phyloP scores from a whole-genome alignment of 371 early-diverging fungal genomes.

The Mucor velutinosus region DNA sequence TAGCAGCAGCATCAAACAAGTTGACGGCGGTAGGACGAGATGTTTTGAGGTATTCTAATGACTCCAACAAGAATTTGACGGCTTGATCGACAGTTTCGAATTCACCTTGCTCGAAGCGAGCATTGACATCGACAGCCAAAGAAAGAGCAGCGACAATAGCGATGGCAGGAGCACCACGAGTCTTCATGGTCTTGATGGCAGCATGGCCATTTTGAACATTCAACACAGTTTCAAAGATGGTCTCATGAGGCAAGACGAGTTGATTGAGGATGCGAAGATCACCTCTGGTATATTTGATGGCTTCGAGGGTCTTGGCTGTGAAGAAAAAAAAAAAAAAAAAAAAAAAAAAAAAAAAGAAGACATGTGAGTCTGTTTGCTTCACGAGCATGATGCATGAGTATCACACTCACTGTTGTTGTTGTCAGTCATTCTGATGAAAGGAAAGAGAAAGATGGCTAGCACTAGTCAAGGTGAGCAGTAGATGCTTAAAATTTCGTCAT shows the following conservation, averaged over 20 bases:
- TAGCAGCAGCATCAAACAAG: conserved; percentile 88
- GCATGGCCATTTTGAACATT: conserved; percentile 79
- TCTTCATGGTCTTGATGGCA: conserved; percentile 94
- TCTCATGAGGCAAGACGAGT: conserved; percentile 87
- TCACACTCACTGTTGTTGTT: neutral
- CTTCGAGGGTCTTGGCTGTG: conserved; percentile 61
- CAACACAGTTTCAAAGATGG: conserved; percentile 73
- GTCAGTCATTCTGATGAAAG: neutral
- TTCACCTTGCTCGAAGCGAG: conserved; percentile 30
- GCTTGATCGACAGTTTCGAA: conserved; percentile 51
- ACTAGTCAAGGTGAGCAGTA: neutral
- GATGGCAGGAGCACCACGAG: conserved; percentile 95
- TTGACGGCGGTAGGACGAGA: conserved; percentile 97
- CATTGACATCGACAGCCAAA: conserved; percentile 81
- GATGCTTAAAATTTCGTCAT: conserved; percentile 1
- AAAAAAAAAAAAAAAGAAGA: neutral
- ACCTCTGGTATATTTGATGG: conserved; percentile 76
- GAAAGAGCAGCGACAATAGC: conserved; percentile 94
- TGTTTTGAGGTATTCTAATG: conserved; percentile 82
- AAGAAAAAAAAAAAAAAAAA: neutral
- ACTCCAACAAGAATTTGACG: conserved; percentile 55
- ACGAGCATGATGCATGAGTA: neutral
- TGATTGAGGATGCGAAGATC: conserved; percentile 86
- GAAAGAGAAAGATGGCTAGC: neutral
- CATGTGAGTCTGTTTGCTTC: neutral